Evolutionary conservation across 2,329 filamentous ascomycete species (phyloP), one percentile per base, ranked within the genome.

Genomic region (Epichloe amarillans): DNA sequence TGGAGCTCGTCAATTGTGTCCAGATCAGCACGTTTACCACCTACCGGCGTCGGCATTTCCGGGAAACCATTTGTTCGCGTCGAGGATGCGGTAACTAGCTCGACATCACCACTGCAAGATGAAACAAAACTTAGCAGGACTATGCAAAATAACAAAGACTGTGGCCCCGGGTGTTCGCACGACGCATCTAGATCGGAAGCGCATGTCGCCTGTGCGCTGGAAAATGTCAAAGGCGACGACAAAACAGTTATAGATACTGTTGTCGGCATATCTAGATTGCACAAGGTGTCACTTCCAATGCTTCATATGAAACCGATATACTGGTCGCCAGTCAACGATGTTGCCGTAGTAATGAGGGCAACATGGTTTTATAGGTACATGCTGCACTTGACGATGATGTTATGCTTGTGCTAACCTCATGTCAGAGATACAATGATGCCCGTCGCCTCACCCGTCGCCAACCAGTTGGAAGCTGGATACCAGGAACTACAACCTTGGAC

Each of bases 281-380:
- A 98, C 63, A 79, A 90, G 60, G 91, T 97, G 1, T 82, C 86
- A 52, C 74, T 97, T 58, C 89, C 91, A 21, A 78, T 78, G 49
- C 69, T 95, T 36, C 76, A 87, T 61, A 95, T 98, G 89, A 88
- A 90, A 65, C 93, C 93, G 0, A 96, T 97, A 53, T 98, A 98
- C 64, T 98, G 93, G 93, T 90, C 85, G 17, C 91, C 93, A 7
- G 77, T 97, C 35, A 89, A 95, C 60, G 93, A 97, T 61, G 79
- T 94, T 35, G 84, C 88, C 6, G 74, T 82, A 37, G 89, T 97
- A 2, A 76, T 85, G 52, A 77, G 93, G 56, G 89, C 86, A 1
- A 97, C 91, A 0, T 98, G 93, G 93, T 98, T 98, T 64, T 97
- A 97, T 67, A 86, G 85, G 69, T 76, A 62, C 52, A 65, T 55